Evolutionary conservation across 768 basidiomycete genomes (phyloP).

Genomic region (Botryobasidium botryosum): DNA sequence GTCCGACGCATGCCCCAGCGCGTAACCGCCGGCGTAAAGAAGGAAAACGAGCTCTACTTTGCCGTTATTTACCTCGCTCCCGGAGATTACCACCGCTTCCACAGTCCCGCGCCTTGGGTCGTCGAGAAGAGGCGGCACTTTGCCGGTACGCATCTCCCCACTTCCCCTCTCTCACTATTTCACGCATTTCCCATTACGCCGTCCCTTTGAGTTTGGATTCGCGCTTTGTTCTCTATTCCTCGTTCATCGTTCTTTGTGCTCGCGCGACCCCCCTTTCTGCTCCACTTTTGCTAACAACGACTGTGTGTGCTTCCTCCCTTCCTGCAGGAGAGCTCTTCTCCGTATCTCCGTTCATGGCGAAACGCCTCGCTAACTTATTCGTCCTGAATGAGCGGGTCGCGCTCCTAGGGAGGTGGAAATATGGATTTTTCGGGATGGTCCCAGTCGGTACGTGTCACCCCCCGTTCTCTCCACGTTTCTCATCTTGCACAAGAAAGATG

Average conservation of each 20-base stretch:
- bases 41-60: constrained; percentile 79
- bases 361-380: constrained; percentile 79
- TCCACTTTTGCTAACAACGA: no score
- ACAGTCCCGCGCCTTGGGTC: constrained; percentile 91
- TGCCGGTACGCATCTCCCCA: constrained; percentile 40
- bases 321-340: constrained; percentile 75
- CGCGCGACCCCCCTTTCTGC: no score
- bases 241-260: no score
- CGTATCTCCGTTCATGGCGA: constrained; percentile 91
- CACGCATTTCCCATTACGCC: no score
- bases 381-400: constrained; percentile 98
- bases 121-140: constrained; percentile 93
- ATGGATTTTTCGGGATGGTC: constrained; percentile 95
- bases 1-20: constrained; percentile 2
- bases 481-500: no score
- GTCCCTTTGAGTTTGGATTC: no score
- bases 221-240: no score
- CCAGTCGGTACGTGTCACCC: constrained; percentile 48
- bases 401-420: constrained; percentile 80
- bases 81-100: constrained; percentile 97
- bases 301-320: not conserved
- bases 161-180: no score
- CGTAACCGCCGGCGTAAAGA: constrained; percentile 25
- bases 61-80: constrained; percentile 95
- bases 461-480: not conserved